Evolutionary conservation across 2,329 filamentous ascomycete species (phyloP), one percentile per base, ranked within the genome.

Genomic region (Aspergillus ochraceus): DNA sequence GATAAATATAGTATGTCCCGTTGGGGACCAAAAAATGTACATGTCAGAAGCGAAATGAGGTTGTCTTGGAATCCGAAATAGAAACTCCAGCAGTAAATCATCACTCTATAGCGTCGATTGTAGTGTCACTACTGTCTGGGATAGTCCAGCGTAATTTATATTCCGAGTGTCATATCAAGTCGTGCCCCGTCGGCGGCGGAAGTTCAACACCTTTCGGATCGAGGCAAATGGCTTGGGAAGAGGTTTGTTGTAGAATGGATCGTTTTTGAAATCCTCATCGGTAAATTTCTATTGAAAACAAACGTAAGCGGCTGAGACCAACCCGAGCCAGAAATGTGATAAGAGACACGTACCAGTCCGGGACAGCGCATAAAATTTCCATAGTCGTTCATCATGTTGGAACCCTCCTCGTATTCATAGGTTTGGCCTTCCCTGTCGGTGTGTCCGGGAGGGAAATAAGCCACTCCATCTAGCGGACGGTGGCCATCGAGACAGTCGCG

Each of bases 401-500:
- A 84, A n/a, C 92, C 92, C 70, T 97, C 92, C 68, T 91, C 81
- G 69, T 97, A 97, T 29, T 88, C 66, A 81, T 96, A 91, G 11
- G 84, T 79, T 55, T 86, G 83, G 2, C 93, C 93, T 57, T 85
- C 82, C 19, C 84, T 77, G 71, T 96, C 92, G 1, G 77, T 76
- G 66, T 83, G 77, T 22, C 93, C 92, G 0, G 90, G 87, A 1
- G 93, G 90, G n/a, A 95, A 84, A 19, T 80, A 80, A 1, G 92
- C 90, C 0, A 88, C 89, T 3, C 92, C 93, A 70, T 96, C 90
- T 0, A 97, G 80, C 0, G 94, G 94, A 14, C 90, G 85, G 70
- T 95, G 90, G 64, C 82, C 86, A 32, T 82, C 75, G 1, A 97
- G 74, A 22, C 89, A 86, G 75, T 97, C 92, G 58, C 84, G 76